Evolutionary conservation across 768 basidiomycete species (phyloP).

Genomic region (Leucocoprinus leucothites): DNA sequence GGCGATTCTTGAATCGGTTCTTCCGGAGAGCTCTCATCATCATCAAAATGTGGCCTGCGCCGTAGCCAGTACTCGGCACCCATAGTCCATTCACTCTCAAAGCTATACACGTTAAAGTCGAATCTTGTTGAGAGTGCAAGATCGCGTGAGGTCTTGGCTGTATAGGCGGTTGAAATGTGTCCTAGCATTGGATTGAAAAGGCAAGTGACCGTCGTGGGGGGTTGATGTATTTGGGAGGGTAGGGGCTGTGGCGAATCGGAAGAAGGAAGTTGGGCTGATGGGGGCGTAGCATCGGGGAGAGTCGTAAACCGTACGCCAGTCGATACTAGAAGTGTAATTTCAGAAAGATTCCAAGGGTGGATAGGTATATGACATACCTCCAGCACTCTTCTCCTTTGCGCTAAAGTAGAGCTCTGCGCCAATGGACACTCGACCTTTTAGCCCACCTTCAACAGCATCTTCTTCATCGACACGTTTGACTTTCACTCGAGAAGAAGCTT

Average conservation of each 20-base stretch:
- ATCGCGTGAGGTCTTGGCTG: slow-evolving; percentile 82
- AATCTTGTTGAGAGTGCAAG: slow-evolving; percentile 86
- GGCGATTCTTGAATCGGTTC: slow-evolving; percentile 2
- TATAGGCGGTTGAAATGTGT: slow-evolving; percentile 88
- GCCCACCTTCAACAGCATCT: slow-evolving; percentile 87
- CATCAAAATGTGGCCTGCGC: slow-evolving; percentile 31
- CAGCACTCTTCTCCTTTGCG: slow-evolving; percentile 88
- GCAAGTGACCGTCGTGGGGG: slow-evolving; percentile 92
- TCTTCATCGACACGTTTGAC: slow-evolving; percentile 91
- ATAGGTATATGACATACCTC: slow-evolving; percentile 55
- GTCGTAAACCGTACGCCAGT: slow-evolving; percentile 95
- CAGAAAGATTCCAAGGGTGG: background rate
- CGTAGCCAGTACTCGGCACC: slow-evolving; percentile 97
- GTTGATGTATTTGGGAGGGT: slow-evolving; percentile 53
- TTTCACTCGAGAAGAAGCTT: slow-evolving; percentile 23
- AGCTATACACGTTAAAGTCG: slow-evolving; percentile 96
- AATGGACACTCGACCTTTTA: slow-evolving; percentile 86
- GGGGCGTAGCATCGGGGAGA: slow-evolving; percentile 72
- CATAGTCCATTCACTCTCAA: slow-evolving; percentile 94
- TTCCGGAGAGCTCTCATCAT: slow-evolving; percentile 9
- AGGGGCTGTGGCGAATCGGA: slow-evolving; percentile 31
- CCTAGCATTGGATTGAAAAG: slow-evolving; percentile 97
- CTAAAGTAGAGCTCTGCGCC: slow-evolving; percentile 95
- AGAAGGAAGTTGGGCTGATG: slow-evolving; percentile 52
- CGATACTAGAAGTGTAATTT: slow-evolving; percentile 55